Evolutionary conservation across 768 basidiomycete genomes (phyloP).

Genomic region (Arthromyces matolae): DNA sequence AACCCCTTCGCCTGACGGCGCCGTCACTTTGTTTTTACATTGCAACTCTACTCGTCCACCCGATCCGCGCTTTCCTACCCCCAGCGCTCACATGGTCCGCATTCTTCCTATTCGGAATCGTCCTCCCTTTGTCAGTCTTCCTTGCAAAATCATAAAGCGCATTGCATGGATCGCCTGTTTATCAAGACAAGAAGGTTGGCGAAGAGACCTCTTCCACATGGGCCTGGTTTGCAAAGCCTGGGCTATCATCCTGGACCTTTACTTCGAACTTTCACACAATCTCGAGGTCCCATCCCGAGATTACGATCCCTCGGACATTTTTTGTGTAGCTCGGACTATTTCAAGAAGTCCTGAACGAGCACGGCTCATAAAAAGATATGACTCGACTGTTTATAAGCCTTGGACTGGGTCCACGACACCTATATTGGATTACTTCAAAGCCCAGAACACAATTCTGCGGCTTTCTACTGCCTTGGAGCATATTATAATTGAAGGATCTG

Average conservation of each 20-base stretch:
- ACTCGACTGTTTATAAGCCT: not conserved
- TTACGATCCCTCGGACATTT: not conserved
- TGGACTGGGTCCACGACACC: not conserved
- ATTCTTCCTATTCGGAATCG: not conserved
- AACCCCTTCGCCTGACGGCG: not conserved
- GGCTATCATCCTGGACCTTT: not conserved
- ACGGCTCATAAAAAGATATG: not conserved
- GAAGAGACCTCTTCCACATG: not conserved
- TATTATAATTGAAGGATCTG: not conserved
- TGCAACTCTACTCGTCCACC: not conserved
- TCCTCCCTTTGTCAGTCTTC: not conserved
- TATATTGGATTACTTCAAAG: not conserved
- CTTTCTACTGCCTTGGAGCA: not conserved
- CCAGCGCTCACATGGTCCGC: not conserved
- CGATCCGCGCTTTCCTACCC: not conserved
- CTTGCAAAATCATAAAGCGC: not conserved
- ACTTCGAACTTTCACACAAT: not conserved
- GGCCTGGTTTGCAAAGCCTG: not conserved
- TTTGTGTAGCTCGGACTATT: not conserved
- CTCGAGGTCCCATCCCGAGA: not conserved
- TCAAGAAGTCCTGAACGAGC: not conserved
- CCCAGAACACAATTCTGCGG: slow-evolving; percentile 1
- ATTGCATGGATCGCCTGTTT: not conserved
- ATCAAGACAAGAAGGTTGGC: not conserved
- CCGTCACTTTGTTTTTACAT: not conserved